Evolutionary conservation across 768 basidiomycete species (phyloP), one percentile per base, ranked within the genome.

Genomic region (Phlegmacium glaucopus): DNA sequence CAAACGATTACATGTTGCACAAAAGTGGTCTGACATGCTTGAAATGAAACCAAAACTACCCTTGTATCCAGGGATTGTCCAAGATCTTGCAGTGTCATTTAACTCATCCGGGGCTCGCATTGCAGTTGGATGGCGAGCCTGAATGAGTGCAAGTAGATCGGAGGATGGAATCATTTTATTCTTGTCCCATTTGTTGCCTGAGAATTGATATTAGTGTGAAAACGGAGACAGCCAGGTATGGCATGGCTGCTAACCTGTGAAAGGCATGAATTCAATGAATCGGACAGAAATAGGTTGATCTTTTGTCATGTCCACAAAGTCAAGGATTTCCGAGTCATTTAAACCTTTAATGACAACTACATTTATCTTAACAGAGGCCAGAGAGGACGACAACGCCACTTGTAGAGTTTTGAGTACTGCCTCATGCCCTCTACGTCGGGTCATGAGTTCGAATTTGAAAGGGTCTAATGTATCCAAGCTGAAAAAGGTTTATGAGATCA

Each of bases 251-350:
- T 52, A 53, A 87, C 87, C 92, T 55, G 83, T 86, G 63, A 95
- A 95, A 9, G 92, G 90, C 93, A 95, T 94, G 61, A 89, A 94
- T 64, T 94, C 91, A 48, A 94, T 94, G 63, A 94, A 92, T 30
- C 93, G 80, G 34, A 93, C 80, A 32, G 80, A 87, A 18, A 92
- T 65, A 2, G 69, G 63, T 38, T 72, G 72, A 38, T 85, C 67
- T 55, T 76, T 80, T 4, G 87, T 89, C 66, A 94, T 69, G 56
- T 85, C 79, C 34, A 91, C 80, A 59, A 94, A 94, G 48, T 87
- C 84, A 2, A 82, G 61, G 10, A 91, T 71, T 64, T 94, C 90
- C n/a, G 70, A 63, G 57, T 92, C 88, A 56, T 94, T 94, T 26
- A 95, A 67, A 15, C 81, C 87, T 55, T 82, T 83, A 50, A 94